Evolutionary conservation across 2,329 filamentous ascomycete genomes (phyloP), one percentile per base, ranked within the genome.

Genomic region (Cordyceps cicadae): DNA sequence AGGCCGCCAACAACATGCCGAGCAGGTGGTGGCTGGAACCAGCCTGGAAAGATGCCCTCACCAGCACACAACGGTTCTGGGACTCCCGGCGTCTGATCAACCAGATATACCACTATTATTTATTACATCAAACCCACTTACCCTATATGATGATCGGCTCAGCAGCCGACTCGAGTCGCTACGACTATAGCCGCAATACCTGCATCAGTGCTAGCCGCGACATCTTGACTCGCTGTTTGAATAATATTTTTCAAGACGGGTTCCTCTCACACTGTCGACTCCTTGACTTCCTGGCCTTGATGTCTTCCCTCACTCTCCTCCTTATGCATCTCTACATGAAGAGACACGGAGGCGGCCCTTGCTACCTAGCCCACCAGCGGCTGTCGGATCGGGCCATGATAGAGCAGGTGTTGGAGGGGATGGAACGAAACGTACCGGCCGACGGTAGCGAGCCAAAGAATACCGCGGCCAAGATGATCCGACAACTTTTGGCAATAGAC

Each of bases 51-150:
- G 24, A 46, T 67, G 2, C 61, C 55, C 14, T 64, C 64, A 39
- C 52, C 52, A 34, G 34, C 29, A 21, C 34, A 43, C 52, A 54
- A 21, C 52, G 37, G 15, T 54, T 54, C 19, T 34, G 52, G 29
- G 52, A 54, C 15, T 41, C 52, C 12, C 52, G 52, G 11, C 71
- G 73, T 5, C 62, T 75, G 17, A 60, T 67, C 48, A 64, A 67
- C n/a, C 75, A 77, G 54, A 63, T 75, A 11, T 65, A 70, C n/a
- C 71, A 77, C 62, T 74, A 74, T 60, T 68, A 70, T 58, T 65
- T 78, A 8, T 64, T 78, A 3, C 69, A 70, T 51, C 72, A 73
- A 57, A 70, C 77, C 0, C 75, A 78, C 61, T 65, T 77, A 1
- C 76, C 76, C 0, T 76, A 72, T 60, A 68, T 76, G 59, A 62